Conservation (phyloP, 352 stramenopile species). For the Phytophthora aleatoria region DNA sequence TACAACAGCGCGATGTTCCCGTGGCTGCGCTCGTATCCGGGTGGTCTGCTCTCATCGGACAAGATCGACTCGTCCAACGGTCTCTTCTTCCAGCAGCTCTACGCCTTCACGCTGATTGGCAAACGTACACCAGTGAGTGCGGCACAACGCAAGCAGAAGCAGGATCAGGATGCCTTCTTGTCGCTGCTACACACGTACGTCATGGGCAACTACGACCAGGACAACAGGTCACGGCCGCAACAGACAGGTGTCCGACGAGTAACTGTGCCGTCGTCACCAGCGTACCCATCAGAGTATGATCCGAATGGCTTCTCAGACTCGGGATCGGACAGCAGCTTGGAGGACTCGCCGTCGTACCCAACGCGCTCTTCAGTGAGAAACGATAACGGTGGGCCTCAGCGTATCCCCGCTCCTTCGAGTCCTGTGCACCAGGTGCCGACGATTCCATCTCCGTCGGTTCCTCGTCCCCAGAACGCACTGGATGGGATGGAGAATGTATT, state of each 20-base stretch:
- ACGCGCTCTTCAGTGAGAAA: slow-evolving; percentile 26
- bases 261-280: slow-evolving; percentile 24
- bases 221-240: slow-evolving; percentile 18
- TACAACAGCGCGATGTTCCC: slow-evolving; percentile 77
- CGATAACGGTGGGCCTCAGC: slow-evolving; percentile 26
- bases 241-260: slow-evolving; percentile 11
- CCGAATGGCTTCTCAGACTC: slow-evolving; percentile 59
- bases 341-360: slow-evolving; percentile 33
- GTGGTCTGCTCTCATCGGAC: slow-evolving; percentile 51
- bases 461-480: slow-evolving; percentile 35
- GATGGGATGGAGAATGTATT: slow-evolving; percentile 82
- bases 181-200: slow-evolving; percentile 73
- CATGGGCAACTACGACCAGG: slow-evolving; percentile 62
- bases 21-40: slow-evolving; percentile 73
- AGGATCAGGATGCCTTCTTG: slow-evolving; percentile 69
- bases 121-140: slow-evolving; percentile 53
- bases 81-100: slow-evolving; percentile 87
- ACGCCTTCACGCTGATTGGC: slow-evolving; percentile 80
- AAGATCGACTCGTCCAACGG: slow-evolving; percentile 70
- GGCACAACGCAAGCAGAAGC: slow-evolving; percentile 55
- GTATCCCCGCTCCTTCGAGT: slow-evolving; percentile 22
- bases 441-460: slow-evolving; percentile 32
- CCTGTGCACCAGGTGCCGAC: slow-evolving; percentile 30
- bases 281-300: slow-evolving; percentile 34
- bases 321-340: slow-evolving; percentile 52